Base-by-base conservation (phyloP, 2,329 filamentous ascomycete species). In the Atkinsonella hypoxylon region DNA sequence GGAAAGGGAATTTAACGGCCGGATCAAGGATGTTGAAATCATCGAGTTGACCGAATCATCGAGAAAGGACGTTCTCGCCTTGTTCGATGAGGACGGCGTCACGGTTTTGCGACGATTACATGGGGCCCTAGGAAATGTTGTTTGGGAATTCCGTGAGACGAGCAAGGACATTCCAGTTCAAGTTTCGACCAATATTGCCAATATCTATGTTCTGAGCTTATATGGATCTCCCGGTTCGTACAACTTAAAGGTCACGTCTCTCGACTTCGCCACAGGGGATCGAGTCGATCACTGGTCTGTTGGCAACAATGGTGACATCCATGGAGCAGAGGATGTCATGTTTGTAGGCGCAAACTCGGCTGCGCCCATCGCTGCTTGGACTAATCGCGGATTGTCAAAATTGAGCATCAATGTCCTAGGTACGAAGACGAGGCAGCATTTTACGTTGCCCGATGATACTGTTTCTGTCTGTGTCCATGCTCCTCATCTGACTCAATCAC, bases 341-440 rank as follows among this genome's bases (percentile, higher is more conserved):
- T 82, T 87, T 57, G 85, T 89, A 3, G 87, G 87, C 45, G 81
- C 82, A 49, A 89, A 89, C 64, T 85, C 83, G 4, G 84, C 83
- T 1, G 79, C 83, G 13, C 85, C 85, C 2, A 78, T 91, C 31
- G 73, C 90, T 42, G 85, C 82, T 4, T 91, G 87, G 87, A 79
- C 82, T 0, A 85, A 89, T 60, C 74, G 74, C 55, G 66, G 72
- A 15, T 67, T 77, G 52, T 74, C 77, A 45, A 82, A 78, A 53
- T 69, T 93, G 41, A 85, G 79, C 60, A 71, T 90, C 59, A 87
- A 88, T 61, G 77, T 90, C 15, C 72, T 91, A 22, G 80, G 80
- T 17, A 76, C 74, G 48, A 80, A 77, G 67, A 67, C 66, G 12
- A 73, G 74, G 47, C 76, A 80, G 57, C 76, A 77, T 49, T 73